These are phyloP conservation scores for Drechslera avenae DNA, from an alignment of 2,329 filamentous ascomycete species.

Conservation along the genomic window DNA sequence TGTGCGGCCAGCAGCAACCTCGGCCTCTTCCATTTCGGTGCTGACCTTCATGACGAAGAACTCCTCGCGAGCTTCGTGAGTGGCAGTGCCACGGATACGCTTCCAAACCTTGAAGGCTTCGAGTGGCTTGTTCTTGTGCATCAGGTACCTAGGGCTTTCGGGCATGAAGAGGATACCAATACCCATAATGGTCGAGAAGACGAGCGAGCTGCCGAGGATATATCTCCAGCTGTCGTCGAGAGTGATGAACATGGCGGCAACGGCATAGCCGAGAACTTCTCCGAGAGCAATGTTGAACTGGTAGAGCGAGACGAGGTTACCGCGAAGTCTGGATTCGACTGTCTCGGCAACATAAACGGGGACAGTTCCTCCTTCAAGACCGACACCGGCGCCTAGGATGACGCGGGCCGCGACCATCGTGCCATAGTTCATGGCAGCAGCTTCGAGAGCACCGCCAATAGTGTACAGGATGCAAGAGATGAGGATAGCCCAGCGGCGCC, in stretches of 20 bases:
- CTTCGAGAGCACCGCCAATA: slow-evolving; percentile 69
- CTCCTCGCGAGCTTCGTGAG: slow-evolving; percentile 66
- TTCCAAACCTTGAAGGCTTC: slow-evolving; percentile 74
- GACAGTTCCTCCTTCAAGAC: slow-evolving; percentile 75
- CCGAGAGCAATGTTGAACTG: slow-evolving; percentile 78
- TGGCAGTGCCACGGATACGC: slow-evolving; percentile 67
- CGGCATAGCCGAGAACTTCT: slow-evolving; percentile 73
- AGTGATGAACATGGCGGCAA: slow-evolving; percentile 74
- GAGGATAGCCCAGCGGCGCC: slow-evolving; percentile 71
- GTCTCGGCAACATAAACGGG: slow-evolving; percentile 77
- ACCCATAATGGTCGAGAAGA: slow-evolving; percentile 69
- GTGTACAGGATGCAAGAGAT: slow-evolving; percentile 73
- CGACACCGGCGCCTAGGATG: slow-evolving; percentile 72
- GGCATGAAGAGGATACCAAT: slow-evolving; percentile 73
- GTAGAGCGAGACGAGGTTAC: slow-evolving; percentile 75
- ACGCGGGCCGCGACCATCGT: slow-evolving; percentile 74
- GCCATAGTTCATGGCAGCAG: slow-evolving; percentile 69
- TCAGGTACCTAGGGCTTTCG: slow-evolving; percentile 70
- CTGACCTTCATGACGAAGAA: slow-evolving; percentile 74
- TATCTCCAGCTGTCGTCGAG: slow-evolving; percentile 74
- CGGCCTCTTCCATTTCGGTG: slow-evolving; percentile 61
- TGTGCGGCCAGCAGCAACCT: slow-evolving; percentile 58
- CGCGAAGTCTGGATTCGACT: slow-evolving; percentile 68
- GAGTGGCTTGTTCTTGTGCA: slow-evolving; percentile 67
- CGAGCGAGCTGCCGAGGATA: slow-evolving; percentile 72